These are phyloP conservation scores for Ceratocystis cubensis DNA, from an alignment of 2,329 filamentous ascomycete genomes.

Conservation along the genomic window DNA sequence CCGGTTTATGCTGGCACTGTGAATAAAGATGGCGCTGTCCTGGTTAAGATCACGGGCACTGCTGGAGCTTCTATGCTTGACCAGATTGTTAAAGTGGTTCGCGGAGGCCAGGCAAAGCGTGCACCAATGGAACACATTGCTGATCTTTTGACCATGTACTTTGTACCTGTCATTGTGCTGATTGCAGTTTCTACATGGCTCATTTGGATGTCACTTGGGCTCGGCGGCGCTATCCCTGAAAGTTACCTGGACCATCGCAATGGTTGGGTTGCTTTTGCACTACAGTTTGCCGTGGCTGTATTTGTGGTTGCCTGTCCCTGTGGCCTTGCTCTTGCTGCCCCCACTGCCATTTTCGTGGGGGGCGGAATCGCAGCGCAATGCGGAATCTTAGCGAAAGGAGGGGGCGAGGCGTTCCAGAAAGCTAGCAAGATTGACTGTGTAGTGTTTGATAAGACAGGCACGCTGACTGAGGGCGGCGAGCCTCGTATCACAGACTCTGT, in stretches of 20 bases:
- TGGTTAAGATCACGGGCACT: constrained; percentile 50
- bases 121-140: constrained; percentile 66
- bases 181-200: constrained; percentile 60
- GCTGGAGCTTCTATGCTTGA: constrained; percentile 65
- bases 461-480: constrained; percentile 60
- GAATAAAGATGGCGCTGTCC: constrained; percentile 53
- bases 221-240: constrained; percentile 43
- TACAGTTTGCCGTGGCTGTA: constrained; percentile 74
- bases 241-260: constrained; percentile 46
- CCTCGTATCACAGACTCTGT: constrained; percentile 51
- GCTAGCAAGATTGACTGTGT: constrained; percentile 65
- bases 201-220: constrained; percentile 55
- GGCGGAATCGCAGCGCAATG: constrained; percentile 66
- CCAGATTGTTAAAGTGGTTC: constrained; percentile 63
- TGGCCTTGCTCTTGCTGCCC: constrained; percentile 70
- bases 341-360: constrained; percentile 74
- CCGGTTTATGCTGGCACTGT: constrained; percentile 60
- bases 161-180: constrained; percentile 59
- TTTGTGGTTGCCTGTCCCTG: constrained; percentile 82
- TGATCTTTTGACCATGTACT: constrained; percentile 60
- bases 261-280: constrained; percentile 60
- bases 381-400: constrained; percentile 72
- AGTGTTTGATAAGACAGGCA: constrained; percentile 83
- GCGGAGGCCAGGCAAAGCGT: constrained; percentile 63
- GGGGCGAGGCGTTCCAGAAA: constrained; percentile 76